phyloP scores from a whole-genome alignment of 139 green algal genomes.

The Dunaliella primolecta region DNA sequence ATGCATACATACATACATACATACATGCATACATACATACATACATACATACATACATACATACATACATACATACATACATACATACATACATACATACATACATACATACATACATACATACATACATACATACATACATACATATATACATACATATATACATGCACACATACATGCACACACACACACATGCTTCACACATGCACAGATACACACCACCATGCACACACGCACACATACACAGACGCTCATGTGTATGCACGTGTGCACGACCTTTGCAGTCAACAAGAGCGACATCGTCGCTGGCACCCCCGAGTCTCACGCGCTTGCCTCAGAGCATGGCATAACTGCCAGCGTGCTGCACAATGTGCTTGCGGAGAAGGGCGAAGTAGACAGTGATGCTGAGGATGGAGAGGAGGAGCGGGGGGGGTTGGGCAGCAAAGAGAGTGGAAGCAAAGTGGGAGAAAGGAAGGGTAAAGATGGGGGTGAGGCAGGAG shows the following conservation, averaged over 20 bases:
- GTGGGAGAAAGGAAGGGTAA: slow-evolving; percentile 3
- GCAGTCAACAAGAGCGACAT: not conserved
- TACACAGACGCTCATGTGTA: too few species aligned
- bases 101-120: too few species aligned
- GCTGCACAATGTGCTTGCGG: not conserved
- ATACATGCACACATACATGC: too few species aligned
- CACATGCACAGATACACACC: too few species aligned
- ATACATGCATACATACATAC: not conserved
- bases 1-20: not conserved
- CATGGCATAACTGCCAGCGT: not conserved
- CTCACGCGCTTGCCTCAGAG: not conserved
- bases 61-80: not conserved
- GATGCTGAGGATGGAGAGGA: slow-evolving; percentile 6
- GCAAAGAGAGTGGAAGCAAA: slow-evolving; percentile 12
- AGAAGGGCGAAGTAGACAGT: slow-evolving; percentile 16
- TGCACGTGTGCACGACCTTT: too few species aligned
- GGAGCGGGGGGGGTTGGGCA: not conserved
- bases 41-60: not conserved
- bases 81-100: too few species aligned
- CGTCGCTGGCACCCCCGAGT: not conserved
- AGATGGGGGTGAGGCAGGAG: slow-evolving; percentile 14
- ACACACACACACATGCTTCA: too few species aligned
- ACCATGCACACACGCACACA: too few species aligned
- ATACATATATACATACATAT: too few species aligned
- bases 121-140: too few species aligned